phyloP scores from a whole-genome alignment of 331 rosid species.

The Quercus lobata region DNA sequence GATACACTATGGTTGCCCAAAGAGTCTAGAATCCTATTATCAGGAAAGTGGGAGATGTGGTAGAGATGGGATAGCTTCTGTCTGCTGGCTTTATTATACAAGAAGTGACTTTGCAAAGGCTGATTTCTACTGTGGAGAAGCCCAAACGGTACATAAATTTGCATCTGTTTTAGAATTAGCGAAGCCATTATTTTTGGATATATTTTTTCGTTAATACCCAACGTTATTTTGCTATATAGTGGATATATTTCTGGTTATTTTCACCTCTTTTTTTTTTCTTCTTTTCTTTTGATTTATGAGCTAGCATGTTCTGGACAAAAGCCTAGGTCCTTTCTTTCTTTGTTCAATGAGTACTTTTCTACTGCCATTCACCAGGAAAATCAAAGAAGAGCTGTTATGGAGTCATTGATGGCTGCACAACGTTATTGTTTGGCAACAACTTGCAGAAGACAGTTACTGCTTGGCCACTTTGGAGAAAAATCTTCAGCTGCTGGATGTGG shows the following conservation, averaged over 20 bases:
- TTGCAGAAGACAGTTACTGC: slow-evolving; percentile 86
- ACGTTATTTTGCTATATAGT: background rate
- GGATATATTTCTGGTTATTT: background rate
- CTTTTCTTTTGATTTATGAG: background rate
- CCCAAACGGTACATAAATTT: slow-evolving; percentile 46
- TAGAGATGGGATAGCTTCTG: slow-evolving; percentile 90
- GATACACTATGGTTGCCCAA: slow-evolving; percentile 94
- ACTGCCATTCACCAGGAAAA: slow-evolving; percentile 48
- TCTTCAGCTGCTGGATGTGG: slow-evolving; percentile 66
- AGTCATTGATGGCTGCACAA: slow-evolving; percentile 75
- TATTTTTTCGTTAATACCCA: background rate
- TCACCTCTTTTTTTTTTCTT: too few species aligned
- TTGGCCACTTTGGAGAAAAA: slow-evolving; percentile 74
- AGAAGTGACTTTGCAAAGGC: slow-evolving; percentile 75
- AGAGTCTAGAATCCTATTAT: slow-evolving; percentile 82
- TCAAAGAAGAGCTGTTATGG: slow-evolving; percentile 73
- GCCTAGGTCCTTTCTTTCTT: slow-evolving; percentile 2
- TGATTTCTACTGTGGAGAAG: slow-evolving; percentile 58
- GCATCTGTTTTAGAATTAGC: background rate
- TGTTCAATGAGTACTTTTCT: slow-evolving; percentile 9
- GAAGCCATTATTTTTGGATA: background rate
- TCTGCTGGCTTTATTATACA: slow-evolving; percentile 91
- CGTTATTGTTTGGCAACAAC: slow-evolving; percentile 67
- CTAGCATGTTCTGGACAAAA: background rate
- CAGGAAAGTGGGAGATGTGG: slow-evolving; percentile 97